Evolutionary conservation across 2,329 filamentous ascomycete species (phyloP), one percentile per base, ranked within the genome.

Genomic region (Pseudogymnoascus sp.): DNA sequence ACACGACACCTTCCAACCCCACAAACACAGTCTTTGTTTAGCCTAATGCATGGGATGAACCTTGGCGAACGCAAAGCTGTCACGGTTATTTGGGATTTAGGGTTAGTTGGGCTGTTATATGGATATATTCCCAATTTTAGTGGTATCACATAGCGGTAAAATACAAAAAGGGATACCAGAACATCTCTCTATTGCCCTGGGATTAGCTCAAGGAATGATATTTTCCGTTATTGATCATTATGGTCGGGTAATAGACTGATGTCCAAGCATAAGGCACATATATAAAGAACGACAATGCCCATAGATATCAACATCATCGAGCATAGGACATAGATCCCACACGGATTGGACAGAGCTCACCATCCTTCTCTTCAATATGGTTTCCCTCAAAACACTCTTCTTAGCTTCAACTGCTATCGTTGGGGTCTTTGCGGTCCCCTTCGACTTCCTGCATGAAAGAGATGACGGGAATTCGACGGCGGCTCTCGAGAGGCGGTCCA

Each of bases 331-430:
- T 15, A 13, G 46, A 19, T 31, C 26, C 26, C 7, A 19, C 46
- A 13, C 26, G 9, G 7, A 17, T 31, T 10, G 31, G 23, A 53
- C 46, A 13, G 26, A 11, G 33, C 3, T 31, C 11, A 19, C 11
- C n/a, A 7, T 17, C 46, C 10, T 50, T 26, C 15, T 29, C 23
- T 56, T 62, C 70, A 76, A 60, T 44, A 79, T 79, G 77, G 75
- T 79, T 64, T 70, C 72, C 42, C 72, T 79, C 72, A 73, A 73
- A 13, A 73, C 75, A 35, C 64, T 79, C 64, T 65, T 80, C 61
- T 64, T 76, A 44, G 74, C 76, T 50, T 69, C 72, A 61, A 67
- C 73, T 29, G 71, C 75, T 46, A 70, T 72, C 56, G 68, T 71
- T 31, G 62, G 33, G 21, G 53, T 60, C 29, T n/a, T 44, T 13